Conservation (phyloP, 2,329 filamentous ascomycete genomes). For the Epichloe aotearoae region DNA sequence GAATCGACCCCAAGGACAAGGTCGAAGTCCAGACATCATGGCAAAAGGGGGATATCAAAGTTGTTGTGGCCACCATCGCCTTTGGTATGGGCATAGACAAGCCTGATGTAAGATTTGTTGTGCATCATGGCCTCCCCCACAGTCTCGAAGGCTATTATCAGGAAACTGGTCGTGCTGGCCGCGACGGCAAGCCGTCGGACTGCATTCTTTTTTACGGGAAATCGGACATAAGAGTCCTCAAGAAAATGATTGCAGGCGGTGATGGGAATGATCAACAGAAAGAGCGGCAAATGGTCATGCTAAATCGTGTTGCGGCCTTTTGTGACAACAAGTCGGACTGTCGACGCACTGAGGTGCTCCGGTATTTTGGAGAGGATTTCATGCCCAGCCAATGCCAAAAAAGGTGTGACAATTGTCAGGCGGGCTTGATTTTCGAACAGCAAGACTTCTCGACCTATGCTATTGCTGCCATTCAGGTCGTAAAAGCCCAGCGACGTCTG, state of each 20-base stretch:
- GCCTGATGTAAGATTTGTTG: constrained; percentile 87
- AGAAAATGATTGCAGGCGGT: constrained; percentile 70
- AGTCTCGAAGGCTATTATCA: constrained; percentile 97
- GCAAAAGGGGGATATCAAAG: constrained; percentile 71
- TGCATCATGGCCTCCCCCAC: constrained; percentile 85
- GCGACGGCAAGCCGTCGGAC: constrained; percentile 75
- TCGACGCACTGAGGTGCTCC: constrained; percentile 72
- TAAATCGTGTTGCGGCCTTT: constrained; percentile 71
- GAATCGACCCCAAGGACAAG: constrained; percentile 56
- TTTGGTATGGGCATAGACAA: constrained; percentile 99
- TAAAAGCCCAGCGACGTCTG: constrained; percentile 46
- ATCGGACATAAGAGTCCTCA: constrained; percentile 58
- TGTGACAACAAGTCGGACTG: constrained; percentile 86
- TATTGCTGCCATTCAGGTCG: constrained; percentile 53
- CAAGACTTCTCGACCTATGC: constrained; percentile 70
- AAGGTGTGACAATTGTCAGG: constrained; percentile 82
- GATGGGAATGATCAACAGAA: constrained; percentile 70
- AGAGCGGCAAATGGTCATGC: constrained; percentile 70
- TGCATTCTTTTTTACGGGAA: constrained; percentile 81
- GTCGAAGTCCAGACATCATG: constrained; percentile 61
- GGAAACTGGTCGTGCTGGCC: constrained; percentile 86
- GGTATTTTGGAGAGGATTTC: constrained; percentile 90
- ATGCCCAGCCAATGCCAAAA: constrained; percentile 54
- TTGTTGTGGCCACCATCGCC: constrained; percentile 95
- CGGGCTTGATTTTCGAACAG: constrained; percentile 54